A percentile compares a stretch with the other conserved stretches of the same genome.
phyloP scores from a whole-genome alignment of 73 alveolate genomes.

The Strombidium stylifer region DNA sequence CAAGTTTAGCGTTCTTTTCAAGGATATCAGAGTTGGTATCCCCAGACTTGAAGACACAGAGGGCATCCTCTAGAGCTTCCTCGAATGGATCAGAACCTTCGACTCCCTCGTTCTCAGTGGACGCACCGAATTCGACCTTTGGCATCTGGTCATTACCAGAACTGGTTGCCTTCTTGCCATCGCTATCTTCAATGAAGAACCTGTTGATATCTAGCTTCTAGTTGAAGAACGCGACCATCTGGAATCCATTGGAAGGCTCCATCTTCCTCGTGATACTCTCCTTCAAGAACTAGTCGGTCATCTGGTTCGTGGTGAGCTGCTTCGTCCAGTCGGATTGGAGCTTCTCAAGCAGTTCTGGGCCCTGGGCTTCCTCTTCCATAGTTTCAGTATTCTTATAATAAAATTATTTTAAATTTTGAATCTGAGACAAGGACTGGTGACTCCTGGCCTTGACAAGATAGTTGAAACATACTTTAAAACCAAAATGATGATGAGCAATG shows the following conservation, averaged over 20 bases:
- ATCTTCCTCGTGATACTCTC: neutral
- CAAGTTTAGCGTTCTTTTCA: constrained; percentile 31
- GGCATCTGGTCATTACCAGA: constrained; percentile 7
- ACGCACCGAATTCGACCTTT: constrained; percentile 27
- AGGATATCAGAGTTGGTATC: constrained; percentile 45
- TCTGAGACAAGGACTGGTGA: too few relatives aligned
- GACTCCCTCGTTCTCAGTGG: too few relatives aligned
- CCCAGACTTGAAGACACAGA: constrained; percentile 55
- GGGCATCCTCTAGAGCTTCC: constrained; percentile 58
- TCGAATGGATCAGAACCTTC: constrained; percentile 47
- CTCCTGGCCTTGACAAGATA: too few relatives aligned
- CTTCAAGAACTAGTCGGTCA: neutral
- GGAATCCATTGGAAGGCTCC: neutral
- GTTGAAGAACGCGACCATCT: neutral
- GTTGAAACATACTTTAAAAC: too few relatives aligned
- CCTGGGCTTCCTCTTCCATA: neutral
- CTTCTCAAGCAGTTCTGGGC: too few relatives aligned
- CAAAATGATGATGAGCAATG: too few relatives aligned
- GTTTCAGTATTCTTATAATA: too few relatives aligned
- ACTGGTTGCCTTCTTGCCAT: too few relatives aligned
- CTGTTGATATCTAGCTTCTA: constrained; percentile 39
- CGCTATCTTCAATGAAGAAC: constrained; percentile 36
- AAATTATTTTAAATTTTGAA: too few relatives aligned
- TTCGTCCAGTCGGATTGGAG: neutral
- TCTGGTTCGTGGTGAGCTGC: neutral